Conservation (phyloP, 306 rosid genomes). For the Vicia faba region DNA sequence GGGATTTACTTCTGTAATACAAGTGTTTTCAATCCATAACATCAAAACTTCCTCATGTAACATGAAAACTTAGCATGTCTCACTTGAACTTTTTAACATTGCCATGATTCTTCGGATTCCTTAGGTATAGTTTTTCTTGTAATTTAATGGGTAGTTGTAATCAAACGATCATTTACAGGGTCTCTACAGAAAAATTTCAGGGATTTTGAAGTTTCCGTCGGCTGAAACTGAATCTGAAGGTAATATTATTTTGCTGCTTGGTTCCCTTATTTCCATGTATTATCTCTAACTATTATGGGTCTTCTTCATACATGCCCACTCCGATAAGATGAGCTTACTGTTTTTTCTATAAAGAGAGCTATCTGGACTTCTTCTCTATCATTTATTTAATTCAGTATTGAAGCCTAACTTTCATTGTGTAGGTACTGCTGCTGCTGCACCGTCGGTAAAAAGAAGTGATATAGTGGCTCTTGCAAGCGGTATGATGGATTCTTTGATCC, state of each 20-base stretch:
- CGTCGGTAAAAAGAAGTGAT: constrained; percentile 49
- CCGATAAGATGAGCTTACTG: not conserved
- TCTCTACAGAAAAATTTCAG: constrained; percentile 73
- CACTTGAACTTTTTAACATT: not conserved
- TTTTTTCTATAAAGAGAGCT: not conserved
- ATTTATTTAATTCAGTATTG: not conserved
- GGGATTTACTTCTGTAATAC: not conserved
- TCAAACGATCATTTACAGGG: constrained; percentile 57
- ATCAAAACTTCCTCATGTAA: not conserved
- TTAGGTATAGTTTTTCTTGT: not conserved
- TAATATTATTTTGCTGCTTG: constrained; percentile 30
- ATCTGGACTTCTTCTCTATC: not conserved
- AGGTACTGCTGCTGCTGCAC: constrained; percentile 43
- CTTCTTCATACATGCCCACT: not conserved
- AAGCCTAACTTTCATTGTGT: constrained; percentile 22
- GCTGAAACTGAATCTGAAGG: constrained; percentile 58
- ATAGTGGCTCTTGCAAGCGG: constrained; percentile 87
- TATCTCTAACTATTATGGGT: not conserved
- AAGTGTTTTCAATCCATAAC: not conserved
- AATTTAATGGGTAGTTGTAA: constrained; percentile 6
- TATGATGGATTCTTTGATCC: constrained; percentile 42
- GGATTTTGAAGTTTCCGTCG: constrained; percentile 75
- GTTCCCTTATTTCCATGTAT: constrained; percentile 8
- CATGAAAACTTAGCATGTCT: not conserved
- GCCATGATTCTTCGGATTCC: constrained; percentile 18